A percentile compares a stretch with the other conserved stretches of the same genome.
phyloP scores from a whole-genome alignment of 805 yeast genomes.

The Starmera quercuum region DNA sequence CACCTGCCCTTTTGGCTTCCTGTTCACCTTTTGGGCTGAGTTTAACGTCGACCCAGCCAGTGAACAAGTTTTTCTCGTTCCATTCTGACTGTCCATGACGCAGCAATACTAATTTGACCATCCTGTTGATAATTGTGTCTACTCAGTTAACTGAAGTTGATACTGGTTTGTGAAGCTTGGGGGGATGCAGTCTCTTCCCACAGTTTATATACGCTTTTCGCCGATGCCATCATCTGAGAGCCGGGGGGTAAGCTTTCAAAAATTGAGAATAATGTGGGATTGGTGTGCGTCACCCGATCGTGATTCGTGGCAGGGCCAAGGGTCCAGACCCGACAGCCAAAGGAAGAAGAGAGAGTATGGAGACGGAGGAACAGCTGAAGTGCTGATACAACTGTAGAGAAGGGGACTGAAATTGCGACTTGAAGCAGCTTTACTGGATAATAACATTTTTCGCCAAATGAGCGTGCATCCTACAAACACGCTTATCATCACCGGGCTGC shows the following conservation, averaged over 20 bases:
- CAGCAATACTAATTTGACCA: slow-evolving; percentile 75
- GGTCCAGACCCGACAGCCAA: no score
- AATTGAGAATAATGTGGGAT: background rate
- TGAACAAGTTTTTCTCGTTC: slow-evolving; percentile 96
- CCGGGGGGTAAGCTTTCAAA: no score
- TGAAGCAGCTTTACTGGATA: background rate
- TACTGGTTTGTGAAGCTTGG: no score
- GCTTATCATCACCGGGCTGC: slow-evolving; percentile 17
- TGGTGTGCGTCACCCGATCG: background rate
- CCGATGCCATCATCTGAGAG: background rate
- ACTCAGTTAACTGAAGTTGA: no score
- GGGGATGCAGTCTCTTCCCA: no score
- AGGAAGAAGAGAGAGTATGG: background rate
- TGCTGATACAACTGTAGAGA: background rate
- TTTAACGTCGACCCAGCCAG: slow-evolving; percentile 97
- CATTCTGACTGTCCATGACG: slow-evolving; percentile 99
- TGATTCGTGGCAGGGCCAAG: no score
- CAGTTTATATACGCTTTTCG: background rate
- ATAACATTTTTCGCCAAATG: background rate
- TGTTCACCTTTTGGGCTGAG: slow-evolving; percentile 77
- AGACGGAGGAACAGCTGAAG: slow-evolving; percentile 1
- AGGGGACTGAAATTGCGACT: background rate
- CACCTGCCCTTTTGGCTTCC: slow-evolving; percentile 94
- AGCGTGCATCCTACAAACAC: slow-evolving; percentile 18
- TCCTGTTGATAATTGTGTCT: slow-evolving; percentile 13